Evolutionary conservation across 148 eudicot genomes (phyloP).

Genomic region (Nepenthes gracilis): DNA sequence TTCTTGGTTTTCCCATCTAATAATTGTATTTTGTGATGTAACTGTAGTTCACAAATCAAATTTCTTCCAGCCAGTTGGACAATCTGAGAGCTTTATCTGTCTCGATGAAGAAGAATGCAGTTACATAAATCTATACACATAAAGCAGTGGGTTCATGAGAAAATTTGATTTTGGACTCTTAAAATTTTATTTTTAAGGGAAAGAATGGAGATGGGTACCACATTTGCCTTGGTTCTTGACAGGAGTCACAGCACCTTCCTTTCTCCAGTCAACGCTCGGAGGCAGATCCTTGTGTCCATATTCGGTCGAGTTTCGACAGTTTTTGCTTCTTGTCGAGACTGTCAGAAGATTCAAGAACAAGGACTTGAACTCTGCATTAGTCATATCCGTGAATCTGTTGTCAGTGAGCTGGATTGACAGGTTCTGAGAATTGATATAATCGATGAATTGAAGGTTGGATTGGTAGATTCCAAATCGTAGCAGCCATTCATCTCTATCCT

Average conservation of each 20-base stretch:
- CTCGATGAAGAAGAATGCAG: too few species aligned
- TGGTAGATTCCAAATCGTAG: constrained; percentile 32
- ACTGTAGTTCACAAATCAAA: too few species aligned
- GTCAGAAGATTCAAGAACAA: constrained; percentile 25
- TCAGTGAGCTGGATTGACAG: constrained; percentile 36
- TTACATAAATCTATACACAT: too few species aligned
- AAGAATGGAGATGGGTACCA: constrained; percentile 22
- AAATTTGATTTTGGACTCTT: not conserved
- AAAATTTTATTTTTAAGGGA: not conserved
- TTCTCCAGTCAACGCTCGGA: constrained; percentile 48
- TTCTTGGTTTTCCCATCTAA: too few species aligned
- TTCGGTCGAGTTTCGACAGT: not conserved
- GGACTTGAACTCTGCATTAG: constrained; percentile 41
- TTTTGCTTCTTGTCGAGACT: not conserved
- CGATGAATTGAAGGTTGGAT: constrained; percentile 28
- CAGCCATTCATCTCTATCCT: constrained; percentile 18
- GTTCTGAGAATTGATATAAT: constrained; percentile 25
- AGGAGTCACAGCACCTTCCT: constrained; percentile 56
- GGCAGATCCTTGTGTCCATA: constrained; percentile 16
- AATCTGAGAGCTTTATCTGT: too few species aligned
- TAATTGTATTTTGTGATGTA: too few species aligned
- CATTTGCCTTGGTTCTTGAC: constrained; percentile 61
- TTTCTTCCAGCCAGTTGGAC: too few species aligned
- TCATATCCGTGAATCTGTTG: constrained; percentile 51
- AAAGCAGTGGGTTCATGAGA: not conserved